Base-by-base conservation (phyloP, 2,329 filamentous ascomycete species). In the Chrysoporthe cubensis region DNA sequence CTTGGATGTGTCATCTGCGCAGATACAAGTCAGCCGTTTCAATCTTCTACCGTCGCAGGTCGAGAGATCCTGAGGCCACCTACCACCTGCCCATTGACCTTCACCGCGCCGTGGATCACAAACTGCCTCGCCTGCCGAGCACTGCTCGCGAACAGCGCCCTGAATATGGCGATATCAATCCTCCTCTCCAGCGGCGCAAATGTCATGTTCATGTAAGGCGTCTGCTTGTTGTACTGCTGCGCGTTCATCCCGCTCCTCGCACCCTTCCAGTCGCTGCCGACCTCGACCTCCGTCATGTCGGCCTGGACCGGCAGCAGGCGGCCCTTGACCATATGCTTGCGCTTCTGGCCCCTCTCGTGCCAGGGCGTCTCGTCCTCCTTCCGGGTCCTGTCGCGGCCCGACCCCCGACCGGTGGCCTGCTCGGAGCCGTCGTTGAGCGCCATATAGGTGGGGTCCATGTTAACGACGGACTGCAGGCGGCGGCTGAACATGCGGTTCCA, bases 21-120 rank as follows among this genome's bases (percentile, higher is more conserved):
- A 50, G 21, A 6, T 56, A 46, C 42, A 16, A 60, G 60, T 71
- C 18, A 71, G 67, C 40, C 16, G 21, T 46, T 43, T 34, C 37
- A n/a, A 43, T 18, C 21, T 26, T 11, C 40, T n/a, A 5, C 21
- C 44, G 13, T n/a, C 42, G 32, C 18, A 59, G 52, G 32, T 14
- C 37, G 21, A 46, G 34, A 50, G 42, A 26, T 26, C 11, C 37
- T 43, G 21, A n/a, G 1, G 16, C 7, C 46, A 74, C 81, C 54
- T 79, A 96, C 94, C 88, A 94, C 94, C 81, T 97, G 94, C 71
- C 96, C 96, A 82, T 99, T 99, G 77, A 99, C 96, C 76, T 90
- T 97, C 70, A 99, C 96, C 69, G 89, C 89, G 40, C 96, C 96
- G 79, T 99, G 96, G 40, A 97, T 88, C 68, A 96, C 92, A 76